A percentile compares a stretch with the other conserved stretches of the same genome.
These are phyloP conservation scores for Trichoderma simmonsii DNA, from an alignment of 2,329 filamentous ascomycete species.

Conservation along the genomic window DNA sequence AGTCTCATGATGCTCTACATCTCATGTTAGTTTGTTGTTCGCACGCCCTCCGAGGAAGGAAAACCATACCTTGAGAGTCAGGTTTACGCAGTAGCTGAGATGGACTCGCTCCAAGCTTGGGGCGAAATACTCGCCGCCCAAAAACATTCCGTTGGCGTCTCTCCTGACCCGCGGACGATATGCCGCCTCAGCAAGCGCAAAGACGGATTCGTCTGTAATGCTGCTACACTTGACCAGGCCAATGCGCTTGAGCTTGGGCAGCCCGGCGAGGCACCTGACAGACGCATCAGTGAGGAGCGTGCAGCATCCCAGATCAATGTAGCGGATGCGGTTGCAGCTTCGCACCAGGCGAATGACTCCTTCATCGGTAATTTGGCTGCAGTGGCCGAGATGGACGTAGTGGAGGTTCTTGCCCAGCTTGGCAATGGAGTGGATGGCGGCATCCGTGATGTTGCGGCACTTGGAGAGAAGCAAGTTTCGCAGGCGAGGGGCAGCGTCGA, in stretches of 20 bases:
- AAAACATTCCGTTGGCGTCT: slow-evolving; percentile 46
- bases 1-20: slow-evolving; percentile 80
- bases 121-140: slow-evolving; percentile 52
- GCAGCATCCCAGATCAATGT: slow-evolving; percentile 98
- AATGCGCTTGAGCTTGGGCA: slow-evolving; percentile 92
- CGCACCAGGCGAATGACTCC: slow-evolving; percentile 82
- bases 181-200: slow-evolving; percentile 73
- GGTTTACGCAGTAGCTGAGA: slow-evolving; percentile 86
- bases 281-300: slow-evolving; percentile 82
- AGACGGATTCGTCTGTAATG: slow-evolving; percentile 88
- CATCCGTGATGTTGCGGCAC: slow-evolving; percentile 88
- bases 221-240: slow-evolving; percentile 89
- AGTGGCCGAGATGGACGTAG: slow-evolving; percentile 94
- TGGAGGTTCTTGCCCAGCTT: slow-evolving; percentile 92
- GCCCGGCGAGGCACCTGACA: slow-evolving; percentile 74
- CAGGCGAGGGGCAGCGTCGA: slow-evolving; percentile 78
- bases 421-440: slow-evolving; percentile 81
- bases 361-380: slow-evolving; percentile 82
- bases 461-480: slow-evolving; percentile 93
- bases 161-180: slow-evolving; percentile 49
- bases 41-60: background rate
- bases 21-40: background rate
- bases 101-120: slow-evolving; percentile 86
- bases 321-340: slow-evolving; percentile 87
- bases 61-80: slow-evolving; percentile 70